A percentile compares a stretch with the other conserved stretches of the same genome.
These are phyloP conservation scores for Alternaria sp. DNA, from an alignment of 2,329 filamentous ascomycete genomes.

Conservation along the genomic window DNA sequence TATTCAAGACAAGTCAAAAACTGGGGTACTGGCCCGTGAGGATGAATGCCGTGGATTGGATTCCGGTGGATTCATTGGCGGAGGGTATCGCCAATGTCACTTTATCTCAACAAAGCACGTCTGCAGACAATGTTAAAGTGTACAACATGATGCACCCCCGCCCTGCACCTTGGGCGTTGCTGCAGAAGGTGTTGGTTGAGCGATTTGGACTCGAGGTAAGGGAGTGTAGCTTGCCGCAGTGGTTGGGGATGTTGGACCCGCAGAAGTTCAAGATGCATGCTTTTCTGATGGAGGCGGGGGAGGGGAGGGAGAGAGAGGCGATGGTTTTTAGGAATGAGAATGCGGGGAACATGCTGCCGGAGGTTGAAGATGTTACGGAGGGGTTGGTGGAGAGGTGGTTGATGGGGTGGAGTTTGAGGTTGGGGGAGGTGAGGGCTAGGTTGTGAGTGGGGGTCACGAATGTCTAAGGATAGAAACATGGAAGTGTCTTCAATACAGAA, in stretches of 20 bases:
- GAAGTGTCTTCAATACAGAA: not conserved
- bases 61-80: not conserved
- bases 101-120: not conserved
- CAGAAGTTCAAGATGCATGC: not conserved
- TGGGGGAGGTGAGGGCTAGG: not conserved
- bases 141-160: conserved; percentile 7
- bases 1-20: not conserved
- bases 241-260: not conserved
- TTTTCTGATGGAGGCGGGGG: not conserved
- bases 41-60: conserved; percentile 2
- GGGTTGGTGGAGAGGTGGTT: not conserved
- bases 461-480: not conserved
- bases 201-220: not conserved
- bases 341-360: not conserved
- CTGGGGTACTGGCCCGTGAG: not conserved
- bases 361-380: not conserved
- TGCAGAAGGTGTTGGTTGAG: not conserved
- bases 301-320: not conserved
- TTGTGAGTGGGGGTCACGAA: not conserved
- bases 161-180: not conserved
- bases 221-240: not conserved
- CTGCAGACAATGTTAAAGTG: not conserved
- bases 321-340: not conserved
- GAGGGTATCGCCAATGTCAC: not conserved
- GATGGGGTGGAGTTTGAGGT: not conserved